phyloP scores from a whole-genome alignment of 805 yeast species.

The Isabelozyma pseudorhagii region DNA sequence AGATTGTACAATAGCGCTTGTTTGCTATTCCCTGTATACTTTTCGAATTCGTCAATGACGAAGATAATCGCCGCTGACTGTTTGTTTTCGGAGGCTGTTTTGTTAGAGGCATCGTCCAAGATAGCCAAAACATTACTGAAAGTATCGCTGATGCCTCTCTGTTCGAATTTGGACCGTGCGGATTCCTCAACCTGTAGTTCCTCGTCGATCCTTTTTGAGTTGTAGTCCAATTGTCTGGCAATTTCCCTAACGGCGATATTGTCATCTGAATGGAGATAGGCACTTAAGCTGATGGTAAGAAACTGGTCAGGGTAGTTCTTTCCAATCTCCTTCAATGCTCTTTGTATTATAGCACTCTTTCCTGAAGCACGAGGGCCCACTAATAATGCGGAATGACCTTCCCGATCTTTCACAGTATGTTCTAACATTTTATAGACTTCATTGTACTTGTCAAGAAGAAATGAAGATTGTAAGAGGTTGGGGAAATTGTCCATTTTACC shows the following conservation, averaged over 20 bases:
- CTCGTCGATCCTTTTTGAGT: conserved; percentile 11
- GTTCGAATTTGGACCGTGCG: conserved; percentile 34
- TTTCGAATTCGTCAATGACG: conserved; percentile 81
- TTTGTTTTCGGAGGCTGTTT: neutral
- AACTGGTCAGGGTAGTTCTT: conserved; percentile 46
- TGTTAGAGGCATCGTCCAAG: conserved; percentile 31
- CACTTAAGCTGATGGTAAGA: conserved; percentile 63
- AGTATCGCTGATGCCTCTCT: conserved; percentile 56
- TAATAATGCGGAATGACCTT: conserved; percentile 77
- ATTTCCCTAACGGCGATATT: conserved; percentile 77
- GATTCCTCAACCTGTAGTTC: conserved; percentile 6
- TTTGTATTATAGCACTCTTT: conserved; percentile 61
- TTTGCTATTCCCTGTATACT: conserved; percentile 64
- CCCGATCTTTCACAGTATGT: conserved; percentile 62
- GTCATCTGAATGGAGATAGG: conserved; percentile 72
- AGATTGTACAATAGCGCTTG: conserved; percentile 86
- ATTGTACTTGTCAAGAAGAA: conserved; percentile 29
- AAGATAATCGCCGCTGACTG: conserved; percentile 61
- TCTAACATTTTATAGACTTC: conserved; percentile 59
- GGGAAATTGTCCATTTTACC: conserved; percentile 11
- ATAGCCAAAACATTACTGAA: conserved; percentile 55
- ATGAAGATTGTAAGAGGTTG: conserved; percentile 10
- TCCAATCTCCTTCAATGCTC: conserved; percentile 48
- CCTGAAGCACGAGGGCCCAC: conserved; percentile 83
- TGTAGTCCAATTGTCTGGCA: conserved; percentile 72